A percentile compares a stretch with the other conserved stretches of the same genome.
phyloP scores from a whole-genome alignment of 345 rosid genomes.

The Raphanus sativus region DNA sequence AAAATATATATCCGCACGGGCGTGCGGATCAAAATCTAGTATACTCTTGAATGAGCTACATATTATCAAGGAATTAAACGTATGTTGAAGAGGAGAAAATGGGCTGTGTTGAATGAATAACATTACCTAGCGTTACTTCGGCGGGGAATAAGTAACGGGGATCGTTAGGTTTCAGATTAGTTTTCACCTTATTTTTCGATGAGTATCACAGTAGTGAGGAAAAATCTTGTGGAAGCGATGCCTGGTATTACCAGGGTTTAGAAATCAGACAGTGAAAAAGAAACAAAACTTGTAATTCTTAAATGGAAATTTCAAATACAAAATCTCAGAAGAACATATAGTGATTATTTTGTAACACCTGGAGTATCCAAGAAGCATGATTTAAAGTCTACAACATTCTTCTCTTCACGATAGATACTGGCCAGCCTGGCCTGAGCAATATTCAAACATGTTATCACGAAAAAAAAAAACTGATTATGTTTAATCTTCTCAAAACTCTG shows the following conservation, averaged over 20 bases:
- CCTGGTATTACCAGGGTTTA: slow-evolving; percentile 58
- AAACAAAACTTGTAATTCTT: slow-evolving; percentile 18
- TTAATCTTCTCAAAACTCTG: not conserved
- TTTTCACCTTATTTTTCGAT: too few relatives aligned
- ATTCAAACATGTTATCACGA: too few relatives aligned
- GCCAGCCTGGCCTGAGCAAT: slow-evolving; percentile 41
- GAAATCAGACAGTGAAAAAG: slow-evolving; percentile 69
- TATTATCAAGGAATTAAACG: too few relatives aligned
- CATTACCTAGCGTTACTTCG: too few relatives aligned
- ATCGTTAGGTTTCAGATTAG: too few relatives aligned
- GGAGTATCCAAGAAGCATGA: slow-evolving; percentile 28
- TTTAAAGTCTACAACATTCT: slow-evolving; percentile 71
- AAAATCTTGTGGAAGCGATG: not conserved
- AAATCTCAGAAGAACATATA: not conserved
- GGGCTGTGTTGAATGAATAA: too few relatives aligned
- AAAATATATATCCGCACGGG: too few relatives aligned
- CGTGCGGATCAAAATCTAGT: too few relatives aligned
- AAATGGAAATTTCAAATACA: not conserved
- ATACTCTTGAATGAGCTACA: too few relatives aligned
- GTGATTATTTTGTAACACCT: slow-evolving; percentile 45
- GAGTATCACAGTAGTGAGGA: too few relatives aligned
- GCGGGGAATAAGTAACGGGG: too few relatives aligned
- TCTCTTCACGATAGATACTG: slow-evolving; percentile 75
- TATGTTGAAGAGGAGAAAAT: too few relatives aligned
- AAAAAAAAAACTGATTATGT: not conserved